A percentile compares a stretch with the other conserved stretches of the same genome.
phyloP scores from a whole-genome alignment of 2,329 filamentous ascomycete species.

The Cytospora paraplurivora region DNA sequence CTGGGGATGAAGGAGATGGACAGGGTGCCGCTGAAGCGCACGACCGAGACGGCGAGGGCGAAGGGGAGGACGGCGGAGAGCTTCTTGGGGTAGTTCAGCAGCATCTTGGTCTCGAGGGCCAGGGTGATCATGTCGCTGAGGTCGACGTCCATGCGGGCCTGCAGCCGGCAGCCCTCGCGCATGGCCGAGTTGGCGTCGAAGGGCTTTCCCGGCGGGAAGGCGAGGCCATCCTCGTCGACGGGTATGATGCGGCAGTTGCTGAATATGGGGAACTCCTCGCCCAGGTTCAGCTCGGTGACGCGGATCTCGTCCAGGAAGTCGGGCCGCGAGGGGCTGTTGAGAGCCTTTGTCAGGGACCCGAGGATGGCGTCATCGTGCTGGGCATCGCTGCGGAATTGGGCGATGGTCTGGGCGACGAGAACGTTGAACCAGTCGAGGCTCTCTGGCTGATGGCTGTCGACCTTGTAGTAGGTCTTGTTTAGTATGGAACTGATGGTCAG shows the following conservation, averaged over 20 bases:
- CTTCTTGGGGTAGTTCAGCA: constrained; percentile 93
- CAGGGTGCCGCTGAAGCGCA: constrained; percentile 91
- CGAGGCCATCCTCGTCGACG: constrained; percentile 76
- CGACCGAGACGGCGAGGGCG: constrained; percentile 85
- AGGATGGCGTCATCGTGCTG: constrained; percentile 90
- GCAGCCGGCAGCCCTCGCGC: constrained; percentile 72
- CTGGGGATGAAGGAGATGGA: constrained; percentile 90
- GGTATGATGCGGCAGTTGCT: constrained; percentile 97
- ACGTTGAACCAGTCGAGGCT: constrained; percentile 99
- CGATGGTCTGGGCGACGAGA: constrained; percentile 91
- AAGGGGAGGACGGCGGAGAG: constrained; percentile 88
- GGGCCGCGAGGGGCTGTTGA: constrained; percentile 85
- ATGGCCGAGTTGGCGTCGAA: constrained; percentile 55
- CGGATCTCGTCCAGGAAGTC: constrained; percentile 92
- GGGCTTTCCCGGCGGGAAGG: constrained; percentile 53
- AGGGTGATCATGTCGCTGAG: constrained; percentile 94
- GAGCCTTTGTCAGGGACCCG: constrained; percentile 76
- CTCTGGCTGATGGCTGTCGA: constrained; percentile 92
- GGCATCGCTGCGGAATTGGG: constrained; percentile 90
- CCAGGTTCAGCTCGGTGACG: constrained; percentile 89
- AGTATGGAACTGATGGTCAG: constrained; percentile 93
- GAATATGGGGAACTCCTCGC: constrained; percentile 97
- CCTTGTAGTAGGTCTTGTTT: constrained; percentile 96
- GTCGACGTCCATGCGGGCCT: constrained; percentile 96
- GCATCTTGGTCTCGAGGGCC: constrained; percentile 88